Conservation (phyloP, 345 rosid genomes). For the Pugionium cornutum region DNA sequence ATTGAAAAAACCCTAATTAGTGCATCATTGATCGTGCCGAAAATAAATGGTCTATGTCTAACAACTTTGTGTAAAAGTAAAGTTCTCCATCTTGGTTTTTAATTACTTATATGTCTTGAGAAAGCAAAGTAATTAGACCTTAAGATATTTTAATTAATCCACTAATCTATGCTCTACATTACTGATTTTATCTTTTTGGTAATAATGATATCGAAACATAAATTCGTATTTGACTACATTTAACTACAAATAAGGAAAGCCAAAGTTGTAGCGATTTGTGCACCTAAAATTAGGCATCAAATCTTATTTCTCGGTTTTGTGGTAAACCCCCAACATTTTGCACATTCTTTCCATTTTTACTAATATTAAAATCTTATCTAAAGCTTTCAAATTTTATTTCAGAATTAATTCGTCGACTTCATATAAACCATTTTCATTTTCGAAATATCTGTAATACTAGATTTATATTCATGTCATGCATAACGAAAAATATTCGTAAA, state of each 20-base stretch:
- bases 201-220: not conserved
- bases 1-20: not conserved
- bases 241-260: not conserved
- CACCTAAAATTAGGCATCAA: constrained; percentile 31
- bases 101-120: constrained; percentile 22
- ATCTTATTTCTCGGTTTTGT: constrained; percentile 10
- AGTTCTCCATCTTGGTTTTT: constrained; percentile 13
- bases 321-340: constrained; percentile 34
- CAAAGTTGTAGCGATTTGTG: constrained; percentile 13
- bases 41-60: constrained; percentile 5
- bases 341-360: not conserved
- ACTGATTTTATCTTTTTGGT: too few species aligned
- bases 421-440: too few species aligned
- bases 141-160: not conserved
- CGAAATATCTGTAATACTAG: too few species aligned
- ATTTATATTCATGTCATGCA: too few species aligned
- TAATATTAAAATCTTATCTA: not conserved
- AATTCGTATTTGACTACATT: constrained; percentile 13
- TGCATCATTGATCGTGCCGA: not conserved
- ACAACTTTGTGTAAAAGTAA: constrained; percentile 11
- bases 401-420: too few species aligned
- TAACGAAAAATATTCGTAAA: too few species aligned
- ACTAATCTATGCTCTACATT: not conserved
- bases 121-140: constrained; percentile 24
- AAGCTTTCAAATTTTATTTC: too few species aligned